Evolutionary conservation across 2,329 filamentous ascomycete genomes (phyloP).

Genomic region (Phaeoacremonium minimum): DNA sequence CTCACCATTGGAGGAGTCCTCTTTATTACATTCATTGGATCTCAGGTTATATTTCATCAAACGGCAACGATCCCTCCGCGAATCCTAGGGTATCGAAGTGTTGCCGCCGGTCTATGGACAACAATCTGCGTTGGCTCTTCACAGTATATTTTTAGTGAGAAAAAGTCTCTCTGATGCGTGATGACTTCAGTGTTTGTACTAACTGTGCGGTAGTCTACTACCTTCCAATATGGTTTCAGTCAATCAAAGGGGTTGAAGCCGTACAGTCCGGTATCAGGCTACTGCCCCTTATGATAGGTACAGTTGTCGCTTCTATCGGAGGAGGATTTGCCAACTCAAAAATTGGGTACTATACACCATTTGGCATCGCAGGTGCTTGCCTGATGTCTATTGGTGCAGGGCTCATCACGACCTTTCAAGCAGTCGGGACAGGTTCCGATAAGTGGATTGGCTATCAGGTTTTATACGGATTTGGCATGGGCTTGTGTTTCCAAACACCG

Average conservation of each 20-base stretch:
- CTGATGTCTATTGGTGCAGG: constrained; percentile 20
- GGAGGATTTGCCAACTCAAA: constrained; percentile 15
- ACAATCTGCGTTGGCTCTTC: constrained; percentile 22
- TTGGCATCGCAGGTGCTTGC: constrained; percentile 21
- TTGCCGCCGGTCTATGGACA: constrained; percentile 29
- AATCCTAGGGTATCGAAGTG: constrained; percentile 37
- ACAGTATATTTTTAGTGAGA: constrained; percentile 2
- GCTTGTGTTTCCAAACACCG: constrained; percentile 27
- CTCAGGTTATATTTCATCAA: constrained; percentile 36
- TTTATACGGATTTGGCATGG: constrained; percentile 28
- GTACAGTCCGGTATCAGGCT: constrained; percentile 21
- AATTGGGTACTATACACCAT: constrained; percentile 28
- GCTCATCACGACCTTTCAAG: constrained; percentile 26
- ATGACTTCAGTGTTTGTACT: constrained; percentile 44
- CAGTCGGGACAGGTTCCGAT: constrained; percentile 16
- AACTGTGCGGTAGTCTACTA: constrained; percentile 35
- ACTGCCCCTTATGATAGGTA: constrained; percentile 19
- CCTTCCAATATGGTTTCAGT: constrained; percentile 23
- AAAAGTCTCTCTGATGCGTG: neutral
- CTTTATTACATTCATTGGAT: constrained; percentile 16
- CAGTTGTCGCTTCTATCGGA: constrained; percentile 16
- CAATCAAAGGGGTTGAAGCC: constrained; percentile 20
- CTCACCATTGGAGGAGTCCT: constrained; percentile 21
- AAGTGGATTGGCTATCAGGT: constrained; percentile 32
- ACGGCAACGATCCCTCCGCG: constrained; percentile 40